Percentiles rank a stretch among this genome's conserved stretches.
Evolutionary conservation across 805 yeast species (phyloP).

Genomic region (Kodamaea jinghongensis): DNA sequence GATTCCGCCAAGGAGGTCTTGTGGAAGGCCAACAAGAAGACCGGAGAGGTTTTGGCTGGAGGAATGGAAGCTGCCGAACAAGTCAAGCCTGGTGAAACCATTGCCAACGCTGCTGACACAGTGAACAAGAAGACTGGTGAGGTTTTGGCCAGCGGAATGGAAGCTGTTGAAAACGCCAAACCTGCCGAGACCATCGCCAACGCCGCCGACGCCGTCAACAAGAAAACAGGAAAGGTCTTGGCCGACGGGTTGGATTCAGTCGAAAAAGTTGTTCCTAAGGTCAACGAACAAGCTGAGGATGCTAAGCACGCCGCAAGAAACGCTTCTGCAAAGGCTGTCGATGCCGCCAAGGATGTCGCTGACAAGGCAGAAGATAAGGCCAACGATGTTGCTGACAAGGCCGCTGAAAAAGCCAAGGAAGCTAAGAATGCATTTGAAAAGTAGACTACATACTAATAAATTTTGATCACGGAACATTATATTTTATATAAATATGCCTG

Average conservation of each 20-base stretch:
- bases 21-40: slow-evolving; percentile 31
- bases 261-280: slow-evolving; percentile 10
- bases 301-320: slow-evolving; percentile 5
- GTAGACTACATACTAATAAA: too few species aligned
- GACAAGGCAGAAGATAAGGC: slow-evolving; percentile 1
- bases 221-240: slow-evolving; percentile 30
- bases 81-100: slow-evolving; percentile 17
- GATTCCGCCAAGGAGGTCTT: slow-evolving; percentile 37
- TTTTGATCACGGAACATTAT: too few species aligned
- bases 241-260: slow-evolving; percentile 23
- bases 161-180: slow-evolving; percentile 28
- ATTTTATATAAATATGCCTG: too few species aligned
- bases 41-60: slow-evolving; percentile 40
- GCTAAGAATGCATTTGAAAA: too few species aligned
- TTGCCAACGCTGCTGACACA: slow-evolving; percentile 22
- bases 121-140: slow-evolving; percentile 40
- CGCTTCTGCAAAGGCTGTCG: slow-evolving; percentile 1
- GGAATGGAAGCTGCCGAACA: slow-evolving; percentile 38
- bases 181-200: slow-evolving; percentile 20
- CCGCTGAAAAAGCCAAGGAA: slow-evolving; percentile 10
- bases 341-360: slow-evolving; percentile 1
- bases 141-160: slow-evolving; percentile 39
- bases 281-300: slow-evolving; percentile 6
- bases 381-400: slow-evolving; percentile 3
- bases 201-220: slow-evolving; percentile 26